Base-by-base conservation (phyloP, 1,284 basidiomycete species). In the Testicularia cyperi region DNA sequence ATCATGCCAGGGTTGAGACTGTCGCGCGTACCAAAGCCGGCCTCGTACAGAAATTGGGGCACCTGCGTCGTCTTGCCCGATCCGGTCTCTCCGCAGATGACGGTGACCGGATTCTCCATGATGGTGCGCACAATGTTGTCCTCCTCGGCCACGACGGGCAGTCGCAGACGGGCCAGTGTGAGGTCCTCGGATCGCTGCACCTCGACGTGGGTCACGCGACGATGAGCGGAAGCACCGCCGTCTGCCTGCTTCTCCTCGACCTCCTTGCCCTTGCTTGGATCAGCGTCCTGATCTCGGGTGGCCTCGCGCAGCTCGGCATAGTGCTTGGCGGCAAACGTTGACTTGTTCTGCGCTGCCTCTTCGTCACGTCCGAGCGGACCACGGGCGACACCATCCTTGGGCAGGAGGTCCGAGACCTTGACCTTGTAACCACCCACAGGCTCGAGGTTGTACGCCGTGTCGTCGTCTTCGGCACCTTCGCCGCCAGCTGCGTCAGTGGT, bases 11-110 rank as follows among this genome's bases (percentile, higher is more conserved):
- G 91, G 77, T 97, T 95, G 42, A 92, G 88, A 72, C 88, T 88
- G 14, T 82, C 85, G 5, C 84, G 81, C 44, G 84, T 83, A 1
- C 92, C 95, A 73, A 94, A 98, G 0, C 91, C 95, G n/a, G 89
- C 90, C 78, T 99, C 95, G 68, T 88, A 88, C 10, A 88, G 77
- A 78, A 88, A 88, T 75, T 98, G 95, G 4, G 95, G 95, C 2
- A 98, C 86, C 77, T 98, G 95, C 0, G 95, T 99, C 1, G 95
- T 98, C 79, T 98, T 99, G 38, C 95, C 95, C 71, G 90, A 94
- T 49, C 95, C 95, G 6, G 95, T 99, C 77, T 87, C 86, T 77
- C 86, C 87, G 63, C 86, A 87, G 33, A 88, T 82, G 38, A 88
- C 82, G 14, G 85, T 83, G 10, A 87, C 84, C 4, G 88, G 84